phyloP scores from a whole-genome alignment of 345 rosid species.

The Citropsis articulata region DNA sequence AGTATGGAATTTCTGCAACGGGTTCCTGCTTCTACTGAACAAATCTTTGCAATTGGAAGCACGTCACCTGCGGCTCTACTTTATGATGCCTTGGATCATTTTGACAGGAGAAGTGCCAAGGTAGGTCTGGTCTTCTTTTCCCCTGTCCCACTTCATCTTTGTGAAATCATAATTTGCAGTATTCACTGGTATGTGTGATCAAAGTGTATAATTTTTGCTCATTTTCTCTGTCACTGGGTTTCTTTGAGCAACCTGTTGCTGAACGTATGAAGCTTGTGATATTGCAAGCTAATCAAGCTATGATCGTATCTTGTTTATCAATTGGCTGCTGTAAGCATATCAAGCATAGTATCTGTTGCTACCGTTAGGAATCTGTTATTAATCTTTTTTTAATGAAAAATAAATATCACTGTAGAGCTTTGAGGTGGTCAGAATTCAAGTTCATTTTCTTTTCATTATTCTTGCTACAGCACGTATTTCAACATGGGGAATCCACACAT shows the following conservation, averaged over 20 bases:
- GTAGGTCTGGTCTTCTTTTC: constrained; percentile 28
- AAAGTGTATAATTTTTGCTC: neutral
- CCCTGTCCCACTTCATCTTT: neutral
- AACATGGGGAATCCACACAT: neutral
- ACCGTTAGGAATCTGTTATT: neutral
- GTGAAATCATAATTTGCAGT: neutral
- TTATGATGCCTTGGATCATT: constrained; percentile 95
- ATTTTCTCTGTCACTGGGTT: neutral
- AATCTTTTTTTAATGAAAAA: neutral
- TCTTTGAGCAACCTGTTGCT: neutral
- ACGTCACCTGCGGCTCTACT: constrained; percentile 91
- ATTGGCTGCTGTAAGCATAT: neutral
- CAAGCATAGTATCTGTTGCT: neutral
- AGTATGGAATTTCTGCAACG: constrained; percentile 91
- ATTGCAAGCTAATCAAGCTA: neutral
- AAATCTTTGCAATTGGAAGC: constrained; percentile 95
- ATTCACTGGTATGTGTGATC: neutral
- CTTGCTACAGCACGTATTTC: neutral
- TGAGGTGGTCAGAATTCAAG: neutral
- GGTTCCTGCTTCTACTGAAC: constrained; percentile 92
- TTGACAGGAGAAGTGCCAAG: constrained; percentile 94
- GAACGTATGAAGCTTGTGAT: neutral
- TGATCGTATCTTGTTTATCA: neutral
- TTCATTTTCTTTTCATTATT: too few relatives aligned
- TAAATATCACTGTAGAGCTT: neutral